A percentile compares a stretch with the other conserved stretches of the same genome.
Evolutionary conservation across 2,329 filamentous ascomycete species (phyloP).

Genomic region (Polytolypa hystricis): DNA sequence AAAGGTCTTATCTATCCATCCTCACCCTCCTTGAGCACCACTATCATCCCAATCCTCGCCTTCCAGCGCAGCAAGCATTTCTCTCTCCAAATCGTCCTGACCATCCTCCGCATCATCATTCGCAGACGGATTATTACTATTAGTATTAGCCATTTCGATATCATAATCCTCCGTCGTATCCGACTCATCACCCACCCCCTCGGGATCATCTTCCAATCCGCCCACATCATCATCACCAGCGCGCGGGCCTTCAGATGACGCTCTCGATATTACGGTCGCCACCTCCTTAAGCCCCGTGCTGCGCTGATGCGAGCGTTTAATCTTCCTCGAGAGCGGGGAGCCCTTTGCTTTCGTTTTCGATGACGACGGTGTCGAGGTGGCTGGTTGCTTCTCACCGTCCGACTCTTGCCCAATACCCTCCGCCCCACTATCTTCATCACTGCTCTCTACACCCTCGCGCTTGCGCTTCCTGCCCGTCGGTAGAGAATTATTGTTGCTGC

Average conservation of each 20-base stretch:
- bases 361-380: too few relatives aligned
- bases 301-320: slow-evolving; percentile 32
- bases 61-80: slow-evolving; percentile 51
- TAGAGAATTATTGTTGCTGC: slow-evolving; percentile 15
- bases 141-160: slow-evolving; percentile 7
- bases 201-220: slow-evolving; percentile 21
- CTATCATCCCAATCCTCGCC: slow-evolving; percentile 24
- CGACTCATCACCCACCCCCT: slow-evolving; percentile 17
- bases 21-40: slow-evolving; percentile 21
- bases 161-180: slow-evolving; percentile 5
- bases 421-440: slow-evolving; percentile 16
- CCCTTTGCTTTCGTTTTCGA: slow-evolving; percentile 19
- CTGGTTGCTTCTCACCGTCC: too few relatives aligned
- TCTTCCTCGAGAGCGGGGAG: slow-evolving; percentile 28
- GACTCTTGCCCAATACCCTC: slow-evolving; percentile 27
- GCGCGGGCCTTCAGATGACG: slow-evolving; percentile 14
- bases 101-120: slow-evolving; percentile 20
- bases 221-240: slow-evolving; percentile 18
- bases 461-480: slow-evolving; percentile 27
- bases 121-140: slow-evolving; percentile 3
- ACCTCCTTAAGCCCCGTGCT: slow-evolving; percentile 29
- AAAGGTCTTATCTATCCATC: neutral
- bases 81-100: slow-evolving; percentile 39
- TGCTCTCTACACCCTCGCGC: slow-evolving; percentile 19
- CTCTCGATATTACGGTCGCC: slow-evolving; percentile 18